phyloP scores from a whole-genome alignment of 164 flowering plant genomes.

The Berberis vulgaris region DNA sequence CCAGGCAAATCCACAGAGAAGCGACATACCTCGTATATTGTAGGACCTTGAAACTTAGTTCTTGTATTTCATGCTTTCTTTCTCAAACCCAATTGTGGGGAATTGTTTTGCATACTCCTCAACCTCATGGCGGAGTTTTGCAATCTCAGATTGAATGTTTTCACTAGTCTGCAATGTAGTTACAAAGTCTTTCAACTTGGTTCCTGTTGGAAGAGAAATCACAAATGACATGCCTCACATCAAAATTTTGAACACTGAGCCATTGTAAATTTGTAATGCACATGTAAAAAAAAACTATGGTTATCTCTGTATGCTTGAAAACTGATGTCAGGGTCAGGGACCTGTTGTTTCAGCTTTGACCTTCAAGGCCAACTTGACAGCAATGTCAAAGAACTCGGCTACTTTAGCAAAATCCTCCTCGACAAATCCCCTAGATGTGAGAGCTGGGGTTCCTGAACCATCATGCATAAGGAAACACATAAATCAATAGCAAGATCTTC shows the following conservation, averaged over 20 bases:
- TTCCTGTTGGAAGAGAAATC: constrained; percentile 32
- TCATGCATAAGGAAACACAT: constrained; percentile 1
- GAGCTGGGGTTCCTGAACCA: constrained; percentile 91
- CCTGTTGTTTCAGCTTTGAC: constrained; percentile 78
- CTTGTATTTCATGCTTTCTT: constrained; percentile 89
- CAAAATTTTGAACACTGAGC: too few species aligned
- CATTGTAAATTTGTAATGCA: neutral
- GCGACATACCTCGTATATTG: constrained; percentile 5
- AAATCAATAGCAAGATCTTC: neutral
- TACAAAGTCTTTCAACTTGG: constrained; percentile 86
- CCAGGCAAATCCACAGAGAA: neutral
- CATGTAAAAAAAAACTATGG: neutral
- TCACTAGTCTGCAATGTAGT: constrained; percentile 33
- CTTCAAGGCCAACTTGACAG: constrained; percentile 78
- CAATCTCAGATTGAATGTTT: constrained; percentile 52
- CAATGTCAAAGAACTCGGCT: constrained; percentile 81
- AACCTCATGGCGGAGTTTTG: constrained; percentile 66
- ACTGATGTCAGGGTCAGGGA: constrained; percentile 10
- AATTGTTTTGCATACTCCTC: constrained; percentile 93
- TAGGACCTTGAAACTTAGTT: constrained; percentile 25
- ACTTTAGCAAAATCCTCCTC: constrained; percentile 95
- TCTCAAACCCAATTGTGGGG: constrained; percentile 92
- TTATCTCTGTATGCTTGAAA: neutral
- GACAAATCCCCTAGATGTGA: constrained; percentile 90
- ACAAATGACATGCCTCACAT: too few species aligned